phyloP scores from a whole-genome alignment of 345 rosid genomes.

The Gossypium raimondii region DNA sequence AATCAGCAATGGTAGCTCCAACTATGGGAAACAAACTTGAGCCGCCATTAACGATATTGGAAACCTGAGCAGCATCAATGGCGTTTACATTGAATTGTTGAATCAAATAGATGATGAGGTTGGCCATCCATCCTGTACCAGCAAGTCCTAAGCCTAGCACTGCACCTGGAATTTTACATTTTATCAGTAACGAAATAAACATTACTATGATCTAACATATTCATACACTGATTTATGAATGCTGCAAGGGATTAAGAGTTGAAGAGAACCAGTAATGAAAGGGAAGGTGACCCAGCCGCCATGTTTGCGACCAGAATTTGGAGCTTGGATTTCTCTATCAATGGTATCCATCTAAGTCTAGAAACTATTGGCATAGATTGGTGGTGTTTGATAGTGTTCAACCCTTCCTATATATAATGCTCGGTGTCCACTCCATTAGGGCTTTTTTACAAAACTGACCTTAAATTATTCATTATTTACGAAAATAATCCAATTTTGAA shows the following conservation, averaged over 20 bases:
- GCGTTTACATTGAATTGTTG: slow-evolving; percentile 21
- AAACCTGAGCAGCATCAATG: slow-evolving; percentile 24
- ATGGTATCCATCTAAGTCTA: not conserved
- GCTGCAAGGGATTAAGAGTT: not conserved
- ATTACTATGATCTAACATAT: not conserved
- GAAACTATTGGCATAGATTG: not conserved
- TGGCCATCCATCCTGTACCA: slow-evolving; percentile 7
- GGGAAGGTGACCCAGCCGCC: slow-evolving; percentile 26
- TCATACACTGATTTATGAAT: not conserved
- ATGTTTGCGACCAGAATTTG: not conserved
- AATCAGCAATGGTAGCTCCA: slow-evolving; percentile 25
- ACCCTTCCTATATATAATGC: not conserved
- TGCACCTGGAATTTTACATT: not conserved
- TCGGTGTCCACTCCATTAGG: not conserved
- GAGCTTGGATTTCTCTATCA: slow-evolving; percentile 9
- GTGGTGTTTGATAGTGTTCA: not conserved
- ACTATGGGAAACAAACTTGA: slow-evolving; percentile 18
- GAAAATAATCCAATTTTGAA: no score
- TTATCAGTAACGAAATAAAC: not conserved
- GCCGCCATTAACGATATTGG: slow-evolving; percentile 12
- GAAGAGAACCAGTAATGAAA: slow-evolving; percentile 12
- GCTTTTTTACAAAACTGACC: no score
- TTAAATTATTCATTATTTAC: no score
- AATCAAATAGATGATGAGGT: slow-evolving; percentile 31
- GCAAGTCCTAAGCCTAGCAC: slow-evolving; percentile 10